Percentiles rank a stretch among this genome's conserved stretches.
Conservation (phyloP, 805 yeast genomes). For the Candida succiphila region DNA sequence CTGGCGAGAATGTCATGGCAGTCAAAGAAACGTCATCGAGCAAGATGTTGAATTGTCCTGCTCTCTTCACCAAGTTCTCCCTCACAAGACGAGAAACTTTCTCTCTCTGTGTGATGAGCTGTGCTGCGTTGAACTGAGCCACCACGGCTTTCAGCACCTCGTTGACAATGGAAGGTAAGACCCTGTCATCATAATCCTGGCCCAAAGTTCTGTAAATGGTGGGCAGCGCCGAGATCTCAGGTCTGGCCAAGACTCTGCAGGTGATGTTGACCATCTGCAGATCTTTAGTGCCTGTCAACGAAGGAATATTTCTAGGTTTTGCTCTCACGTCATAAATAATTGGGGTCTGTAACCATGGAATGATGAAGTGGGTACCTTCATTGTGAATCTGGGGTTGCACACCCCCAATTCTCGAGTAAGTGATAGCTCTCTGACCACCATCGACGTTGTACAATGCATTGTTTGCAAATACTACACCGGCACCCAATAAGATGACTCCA, state of each 20-base stretch:
- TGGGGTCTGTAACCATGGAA: slow-evolving; percentile 95
- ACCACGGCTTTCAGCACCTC: slow-evolving; percentile 95
- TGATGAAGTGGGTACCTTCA: slow-evolving; percentile 91
- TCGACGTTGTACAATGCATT: slow-evolving; percentile 75
- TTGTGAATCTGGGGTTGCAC: slow-evolving; percentile 71
- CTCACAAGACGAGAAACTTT: slow-evolving; percentile 85
- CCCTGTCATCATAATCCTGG: slow-evolving; percentile 91
- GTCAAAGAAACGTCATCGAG: slow-evolving; percentile 96
- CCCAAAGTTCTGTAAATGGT: slow-evolving; percentile 88
- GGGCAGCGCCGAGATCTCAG: slow-evolving; percentile 71
- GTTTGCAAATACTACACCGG: slow-evolving; percentile 42
- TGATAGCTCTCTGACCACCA: slow-evolving; percentile 97
- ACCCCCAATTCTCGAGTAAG: slow-evolving; percentile 83
- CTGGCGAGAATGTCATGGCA: slow-evolving; percentile 95
- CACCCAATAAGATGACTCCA: slow-evolving; percentile 48
- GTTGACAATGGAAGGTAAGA: slow-evolving; percentile 94
- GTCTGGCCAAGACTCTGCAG: slow-evolving; percentile 94
- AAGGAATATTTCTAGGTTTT: slow-evolving; percentile 91
- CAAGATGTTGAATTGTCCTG: slow-evolving; percentile 74
- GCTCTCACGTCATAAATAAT: slow-evolving; percentile 92
- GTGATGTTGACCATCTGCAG: slow-evolving; percentile 98
- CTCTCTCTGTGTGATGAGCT: slow-evolving; percentile 97
- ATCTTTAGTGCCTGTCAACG: slow-evolving; percentile 96
- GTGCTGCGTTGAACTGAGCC: slow-evolving; percentile 98
- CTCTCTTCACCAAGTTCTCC: slow-evolving; percentile 86